Base-by-base conservation (phyloP, 192 early-diverging fungal genomes). In the Dimargaris xerosporica region DNA sequence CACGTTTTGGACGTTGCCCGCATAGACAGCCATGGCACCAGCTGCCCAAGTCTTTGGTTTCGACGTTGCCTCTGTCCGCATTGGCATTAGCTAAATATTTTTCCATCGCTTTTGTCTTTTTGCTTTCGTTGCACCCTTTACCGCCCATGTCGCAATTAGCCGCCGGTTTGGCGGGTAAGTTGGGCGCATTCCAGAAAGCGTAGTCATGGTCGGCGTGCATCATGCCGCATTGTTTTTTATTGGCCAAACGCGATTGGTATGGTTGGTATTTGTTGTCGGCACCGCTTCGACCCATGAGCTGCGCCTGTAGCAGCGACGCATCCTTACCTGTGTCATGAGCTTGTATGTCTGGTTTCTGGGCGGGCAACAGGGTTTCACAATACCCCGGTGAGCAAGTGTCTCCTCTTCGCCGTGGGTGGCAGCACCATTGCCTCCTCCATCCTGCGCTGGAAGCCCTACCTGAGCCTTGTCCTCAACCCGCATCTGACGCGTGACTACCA, bases 401-500 rank as follows among this genome's bases (percentile, higher is more conserved):
- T 82, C 26, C 51, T 80, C 7, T 61, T 83, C 10, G 52, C 72
- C 12, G 64, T 80, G 43, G 77, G 80, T 12, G 66, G 65, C 6
- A 75, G 71, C 19, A 75, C 82, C 0, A 51, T 85, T 44, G 63
- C 75, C 21, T 64, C 75, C 1, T 69, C 73, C 6, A 64, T 82
- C 10, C 63, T 83, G n/a, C 71, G 76, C 50, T 63, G 69, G 29
- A 83, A 81, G 65, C 68, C 77, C 2, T 65, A 67, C 55, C 73
- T 78, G 62, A 72, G 76, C 42, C 69, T 82, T 25, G 78, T 82
- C 46, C 71, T 82, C 1, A 69, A 67, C 28, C 82, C 80, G 11
- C 79, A 84, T 61, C 64, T 84, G 25, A 80, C 76, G 9, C 64
- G 71, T 51, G 72, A 85, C 59, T 74, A 82, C 65, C 81, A 82